These are phyloP conservation scores for Knoxia roxburghii DNA, from an alignment of 257 asterid species.

Conservation along the genomic window DNA sequence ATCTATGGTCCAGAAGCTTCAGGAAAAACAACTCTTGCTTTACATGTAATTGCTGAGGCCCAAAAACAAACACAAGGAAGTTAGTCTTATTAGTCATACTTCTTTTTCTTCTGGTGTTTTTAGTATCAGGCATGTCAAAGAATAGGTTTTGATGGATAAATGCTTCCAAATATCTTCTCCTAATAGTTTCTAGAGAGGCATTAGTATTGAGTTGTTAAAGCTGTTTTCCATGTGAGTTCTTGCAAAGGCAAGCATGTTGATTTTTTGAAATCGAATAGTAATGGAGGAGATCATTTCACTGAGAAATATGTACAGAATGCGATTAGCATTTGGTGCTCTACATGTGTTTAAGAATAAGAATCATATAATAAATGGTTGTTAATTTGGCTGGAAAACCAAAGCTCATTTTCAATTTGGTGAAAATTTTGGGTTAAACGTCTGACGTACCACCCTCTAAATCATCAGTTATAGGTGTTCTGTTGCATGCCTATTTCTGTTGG, in stretches of 20 bases:
- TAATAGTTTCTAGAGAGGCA: neutral
- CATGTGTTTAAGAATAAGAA: neutral
- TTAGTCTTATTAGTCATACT: slow-evolving; percentile 16
- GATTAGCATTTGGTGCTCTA: neutral
- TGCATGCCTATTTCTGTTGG: neutral
- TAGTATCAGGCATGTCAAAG: neutral
- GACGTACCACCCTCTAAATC: neutral
- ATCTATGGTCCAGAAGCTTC: slow-evolving; percentile 98
- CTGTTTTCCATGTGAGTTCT: neutral
- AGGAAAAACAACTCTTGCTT: slow-evolving; percentile 94
- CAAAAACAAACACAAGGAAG: slow-evolving; percentile 94
- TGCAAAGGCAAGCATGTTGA: neutral
- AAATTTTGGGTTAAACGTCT: neutral
- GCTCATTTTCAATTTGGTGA: neutral
- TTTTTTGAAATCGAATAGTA: no score
- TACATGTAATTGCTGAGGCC: slow-evolving; percentile 95
- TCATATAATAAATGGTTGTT: neutral
- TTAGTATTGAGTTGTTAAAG: neutral
- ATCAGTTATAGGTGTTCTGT: neutral
- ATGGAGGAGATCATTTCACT: neutral
- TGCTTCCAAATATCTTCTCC: neutral
- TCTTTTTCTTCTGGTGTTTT: slow-evolving; percentile 11
- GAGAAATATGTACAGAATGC: neutral
- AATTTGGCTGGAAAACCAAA: neutral
- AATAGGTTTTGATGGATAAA: neutral